These are phyloP conservation scores for Epichloe scottii DNA, from an alignment of 2,329 filamentous ascomycete genomes.

Conservation along the genomic window DNA sequence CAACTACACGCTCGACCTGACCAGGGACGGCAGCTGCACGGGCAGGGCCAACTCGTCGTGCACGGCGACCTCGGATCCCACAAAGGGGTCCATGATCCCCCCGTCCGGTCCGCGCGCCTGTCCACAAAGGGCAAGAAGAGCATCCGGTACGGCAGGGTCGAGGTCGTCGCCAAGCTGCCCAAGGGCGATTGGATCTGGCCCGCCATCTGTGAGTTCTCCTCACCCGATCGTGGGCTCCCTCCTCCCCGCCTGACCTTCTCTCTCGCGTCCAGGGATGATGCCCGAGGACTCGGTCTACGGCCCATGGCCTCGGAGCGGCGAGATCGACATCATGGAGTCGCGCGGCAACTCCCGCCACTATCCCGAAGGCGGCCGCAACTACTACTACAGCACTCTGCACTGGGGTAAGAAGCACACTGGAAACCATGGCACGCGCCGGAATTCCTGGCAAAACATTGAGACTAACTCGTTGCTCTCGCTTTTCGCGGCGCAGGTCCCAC, in stretches of 20 bases:
- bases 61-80: slow-evolving; percentile 28
- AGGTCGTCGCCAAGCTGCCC: slow-evolving; percentile 40
- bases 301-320: slow-evolving; percentile 36
- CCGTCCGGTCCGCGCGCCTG: slow-evolving; percentile 35
- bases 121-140: slow-evolving; percentile 19
- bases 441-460: no score
- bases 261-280: slow-evolving; percentile 29
- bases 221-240: no score
- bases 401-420: slow-evolving; percentile 32
- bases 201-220: slow-evolving; percentile 23
- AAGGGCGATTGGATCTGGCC: slow-evolving; percentile 44
- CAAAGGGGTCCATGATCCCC: slow-evolving; percentile 33
- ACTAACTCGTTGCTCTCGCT: neutral
- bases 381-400: slow-evolving; percentile 31
- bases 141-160: slow-evolving; percentile 24
- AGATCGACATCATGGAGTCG: slow-evolving; percentile 40
- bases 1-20: slow-evolving; percentile 32
- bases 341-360: slow-evolving; percentile 28
- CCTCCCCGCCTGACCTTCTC: no score
- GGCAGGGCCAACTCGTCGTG: slow-evolving; percentile 21
- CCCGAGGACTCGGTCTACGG: slow-evolving; percentile 35
- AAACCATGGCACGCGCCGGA: no score
- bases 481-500: slow-evolving; percentile 12
- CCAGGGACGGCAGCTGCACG: slow-evolving; percentile 29
- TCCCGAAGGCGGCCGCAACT: slow-evolving; percentile 29